Evolutionary conservation across 768 basidiomycete genomes (phyloP).

Genomic region (Suillus americanus): DNA sequence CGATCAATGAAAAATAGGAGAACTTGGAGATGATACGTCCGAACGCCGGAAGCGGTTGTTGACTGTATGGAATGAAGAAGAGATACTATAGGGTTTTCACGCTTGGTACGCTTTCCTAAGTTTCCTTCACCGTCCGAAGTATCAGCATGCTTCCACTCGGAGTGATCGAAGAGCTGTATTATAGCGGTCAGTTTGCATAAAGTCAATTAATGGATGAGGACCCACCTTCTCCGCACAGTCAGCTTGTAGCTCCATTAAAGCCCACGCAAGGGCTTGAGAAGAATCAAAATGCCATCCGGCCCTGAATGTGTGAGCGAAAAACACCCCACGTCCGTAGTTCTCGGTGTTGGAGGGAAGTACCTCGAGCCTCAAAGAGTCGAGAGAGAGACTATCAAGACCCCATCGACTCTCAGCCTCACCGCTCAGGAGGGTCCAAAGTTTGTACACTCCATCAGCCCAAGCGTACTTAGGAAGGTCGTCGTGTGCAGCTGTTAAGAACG

Average conservation of each 20-base stretch:
- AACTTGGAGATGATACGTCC: constrained; percentile 63
- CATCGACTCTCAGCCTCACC: constrained; percentile 64
- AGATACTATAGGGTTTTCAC: constrained; percentile 58
- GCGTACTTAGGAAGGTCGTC: constrained; percentile 31
- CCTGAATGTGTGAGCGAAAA: constrained; percentile 64
- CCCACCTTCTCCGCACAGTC: constrained; percentile 71
- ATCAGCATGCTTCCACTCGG: constrained; percentile 50
- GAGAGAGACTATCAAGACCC: constrained; percentile 62
- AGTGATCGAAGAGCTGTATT: constrained; percentile 59
- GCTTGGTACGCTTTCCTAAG: constrained; percentile 50
- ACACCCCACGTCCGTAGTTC: constrained; percentile 38
- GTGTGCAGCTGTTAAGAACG: constrained; percentile 54
- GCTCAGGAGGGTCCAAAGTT: constrained; percentile 55
- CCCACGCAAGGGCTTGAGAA: constrained; percentile 76
- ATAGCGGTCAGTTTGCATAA: constrained; percentile 6
- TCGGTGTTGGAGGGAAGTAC: constrained; percentile 18
- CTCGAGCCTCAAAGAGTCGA: constrained; percentile 66
- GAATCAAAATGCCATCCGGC: constrained; percentile 72
- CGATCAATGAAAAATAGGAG: constrained; percentile 83
- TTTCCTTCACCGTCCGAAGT: constrained; percentile 30
- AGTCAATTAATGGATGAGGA: background rate
- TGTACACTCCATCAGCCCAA: constrained; percentile 47
- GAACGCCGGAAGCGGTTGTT: constrained; percentile 30
- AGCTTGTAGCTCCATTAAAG: constrained; percentile 74
- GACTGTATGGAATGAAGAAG: constrained; percentile 52